A percentile compares a stretch with the other conserved stretches of the same genome.
Conservation (phyloP, 2,329 filamentous ascomycete species). For the Ophiostoma pallidulum region DNA sequence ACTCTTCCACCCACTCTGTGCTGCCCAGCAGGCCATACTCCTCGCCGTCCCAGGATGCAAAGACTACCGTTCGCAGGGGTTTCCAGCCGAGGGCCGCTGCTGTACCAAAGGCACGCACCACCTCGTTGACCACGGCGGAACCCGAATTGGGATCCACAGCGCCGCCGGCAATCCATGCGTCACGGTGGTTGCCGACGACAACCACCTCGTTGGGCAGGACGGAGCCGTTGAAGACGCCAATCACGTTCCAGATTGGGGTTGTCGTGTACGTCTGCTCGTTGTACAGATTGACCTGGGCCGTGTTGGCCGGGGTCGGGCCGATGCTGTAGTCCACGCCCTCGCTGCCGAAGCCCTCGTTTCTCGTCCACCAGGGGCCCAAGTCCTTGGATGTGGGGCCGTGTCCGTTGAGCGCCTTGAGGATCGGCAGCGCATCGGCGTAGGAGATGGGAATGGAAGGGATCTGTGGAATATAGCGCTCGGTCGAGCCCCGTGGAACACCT, state of each 20-base stretch:
- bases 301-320: slow-evolving; percentile 64
- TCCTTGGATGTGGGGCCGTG: slow-evolving; percentile 70
- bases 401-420: slow-evolving; percentile 61
- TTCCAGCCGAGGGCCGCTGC: slow-evolving; percentile 67
- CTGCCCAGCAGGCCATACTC: slow-evolving; percentile 81
- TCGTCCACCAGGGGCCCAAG: slow-evolving; percentile 62
- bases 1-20: slow-evolving; percentile 91
- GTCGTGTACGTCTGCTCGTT: slow-evolving; percentile 77
- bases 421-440: slow-evolving; percentile 13
- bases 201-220: slow-evolving; percentile 70
- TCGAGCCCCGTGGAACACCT: slow-evolving; percentile 66
- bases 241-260: slow-evolving; percentile 81
- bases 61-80: slow-evolving; percentile 81
- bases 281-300: slow-evolving; percentile 57
- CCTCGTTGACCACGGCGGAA: slow-evolving; percentile 69
- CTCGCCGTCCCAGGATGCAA: slow-evolving; percentile 74
- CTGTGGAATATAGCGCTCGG: slow-evolving; percentile 60
- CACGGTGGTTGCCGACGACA: slow-evolving; percentile 73
- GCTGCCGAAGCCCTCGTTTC: slow-evolving; percentile 62
- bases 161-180: slow-evolving; percentile 65
- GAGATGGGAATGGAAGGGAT: slow-evolving; percentile 58
- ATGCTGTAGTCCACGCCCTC: slow-evolving; percentile 79
- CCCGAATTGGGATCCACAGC: slow-evolving; percentile 75
- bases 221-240: slow-evolving; percentile 83
- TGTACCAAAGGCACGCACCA: slow-evolving; percentile 62